Evolutionary conservation across 202 grass and related monocot species (phyloP).

Genomic region (Carex arenaria): DNA sequence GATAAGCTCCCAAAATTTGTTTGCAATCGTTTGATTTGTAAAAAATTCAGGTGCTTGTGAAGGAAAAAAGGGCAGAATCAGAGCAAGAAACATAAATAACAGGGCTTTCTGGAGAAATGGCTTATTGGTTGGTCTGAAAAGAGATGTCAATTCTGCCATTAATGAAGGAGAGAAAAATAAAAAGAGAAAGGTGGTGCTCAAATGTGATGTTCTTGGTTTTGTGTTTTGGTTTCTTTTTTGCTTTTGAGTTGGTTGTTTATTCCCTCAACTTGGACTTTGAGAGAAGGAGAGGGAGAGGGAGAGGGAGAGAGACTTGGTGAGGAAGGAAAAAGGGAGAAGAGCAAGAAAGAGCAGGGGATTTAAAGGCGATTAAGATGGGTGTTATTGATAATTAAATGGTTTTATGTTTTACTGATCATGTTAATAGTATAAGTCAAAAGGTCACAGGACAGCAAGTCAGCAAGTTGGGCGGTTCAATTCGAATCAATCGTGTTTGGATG

Average conservation of each 20-base stretch:
- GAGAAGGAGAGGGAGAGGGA: neutral
- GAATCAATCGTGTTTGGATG: neutral
- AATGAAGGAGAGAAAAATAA: conserved; percentile 9
- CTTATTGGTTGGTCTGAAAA: conserved; percentile 39
- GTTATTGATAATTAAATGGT: neutral
- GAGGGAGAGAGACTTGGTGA: conserved; percentile 21
- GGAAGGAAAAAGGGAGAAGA: conserved; percentile 35
- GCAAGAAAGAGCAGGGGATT: conserved; percentile 2
- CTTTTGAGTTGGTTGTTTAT: conserved; percentile 21
- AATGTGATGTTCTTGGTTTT: conserved; percentile 22
- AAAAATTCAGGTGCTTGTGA: conserved; percentile 44
- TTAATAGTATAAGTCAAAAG: neutral
- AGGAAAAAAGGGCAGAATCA: conserved; percentile 57
- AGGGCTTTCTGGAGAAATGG: conserved; percentile 49
- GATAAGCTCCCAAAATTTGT: conserved; percentile 74
- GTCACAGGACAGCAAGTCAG: neutral
- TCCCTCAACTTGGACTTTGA: conserved; percentile 10
- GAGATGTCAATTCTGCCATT: conserved; percentile 55
- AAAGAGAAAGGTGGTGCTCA: neutral
- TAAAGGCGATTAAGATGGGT: conserved; percentile 3
- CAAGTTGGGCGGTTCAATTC: neutral
- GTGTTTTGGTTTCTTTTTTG: conserved; percentile 11
- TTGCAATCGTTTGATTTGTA: conserved; percentile 41
- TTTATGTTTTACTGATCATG: neutral
- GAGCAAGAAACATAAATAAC: conserved; percentile 47